Evolutionary conservation across 371 early-diverging fungal species (phyloP).

Genomic region (Coemansia sp.): DNA sequence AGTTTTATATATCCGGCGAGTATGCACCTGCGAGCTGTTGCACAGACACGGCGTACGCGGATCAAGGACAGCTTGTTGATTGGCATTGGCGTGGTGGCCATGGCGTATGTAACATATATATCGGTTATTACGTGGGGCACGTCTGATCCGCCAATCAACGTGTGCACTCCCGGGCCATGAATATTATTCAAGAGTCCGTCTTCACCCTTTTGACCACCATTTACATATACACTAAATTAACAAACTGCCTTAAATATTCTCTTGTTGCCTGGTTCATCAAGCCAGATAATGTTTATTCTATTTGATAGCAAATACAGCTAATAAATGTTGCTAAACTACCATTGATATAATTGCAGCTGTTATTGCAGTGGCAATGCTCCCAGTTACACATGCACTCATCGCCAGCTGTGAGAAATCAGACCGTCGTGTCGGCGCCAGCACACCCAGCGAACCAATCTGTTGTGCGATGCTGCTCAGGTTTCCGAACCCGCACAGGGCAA

Average conservation of each 20-base stretch:
- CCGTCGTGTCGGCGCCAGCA: slow-evolving; percentile 77
- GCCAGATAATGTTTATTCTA: neutral
- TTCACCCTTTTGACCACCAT: too few species aligned
- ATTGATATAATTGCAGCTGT: slow-evolving; percentile 68
- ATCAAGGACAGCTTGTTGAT: slow-evolving; percentile 63
- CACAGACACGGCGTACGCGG: slow-evolving; percentile 49
- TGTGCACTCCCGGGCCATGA: slow-evolving; percentile 5
- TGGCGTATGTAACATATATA: slow-evolving; percentile 74
- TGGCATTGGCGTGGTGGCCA: slow-evolving; percentile 71
- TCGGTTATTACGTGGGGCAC: slow-evolving; percentile 58
- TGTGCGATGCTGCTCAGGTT: slow-evolving; percentile 86
- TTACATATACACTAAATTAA: too few species aligned
- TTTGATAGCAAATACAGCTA: neutral
- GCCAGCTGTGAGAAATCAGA: slow-evolving; percentile 76
- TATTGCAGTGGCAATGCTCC: slow-evolving; percentile 78
- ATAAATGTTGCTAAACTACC: slow-evolving; percentile 18
- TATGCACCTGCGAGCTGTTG: slow-evolving; percentile 64
- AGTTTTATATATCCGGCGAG: slow-evolving; percentile 75
- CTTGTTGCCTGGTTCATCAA: too few species aligned
- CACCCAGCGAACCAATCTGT: slow-evolving; percentile 76
- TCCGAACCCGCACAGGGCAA: slow-evolving; percentile 67
- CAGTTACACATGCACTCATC: slow-evolving; percentile 78
- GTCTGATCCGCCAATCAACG: slow-evolving; percentile 31
- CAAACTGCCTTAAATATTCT: too few species aligned
- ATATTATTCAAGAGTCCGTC: too few species aligned